phyloP scores from a whole-genome alignment of 345 rosid species.

The Dovyalis caffra region DNA sequence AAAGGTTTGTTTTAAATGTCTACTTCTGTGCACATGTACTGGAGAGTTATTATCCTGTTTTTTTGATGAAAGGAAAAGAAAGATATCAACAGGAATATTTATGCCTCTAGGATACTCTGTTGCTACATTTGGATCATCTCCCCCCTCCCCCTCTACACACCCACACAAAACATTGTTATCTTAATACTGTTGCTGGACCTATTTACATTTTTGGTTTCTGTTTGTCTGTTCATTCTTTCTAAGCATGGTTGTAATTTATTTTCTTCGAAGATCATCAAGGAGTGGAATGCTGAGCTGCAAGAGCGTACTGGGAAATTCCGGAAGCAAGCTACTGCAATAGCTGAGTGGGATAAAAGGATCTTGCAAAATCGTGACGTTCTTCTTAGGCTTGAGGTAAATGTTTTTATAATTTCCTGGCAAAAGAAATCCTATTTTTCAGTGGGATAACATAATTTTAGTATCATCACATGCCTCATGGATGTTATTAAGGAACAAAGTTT shows the following conservation, averaged over 20 bases:
- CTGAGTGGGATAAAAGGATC: slow-evolving; percentile 98
- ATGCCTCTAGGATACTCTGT: no score
- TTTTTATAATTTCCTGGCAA: not conserved
- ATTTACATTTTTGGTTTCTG: not conserved
- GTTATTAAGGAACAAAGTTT: slow-evolving; percentile 3
- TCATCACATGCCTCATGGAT: slow-evolving; percentile 1
- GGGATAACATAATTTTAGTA: not conserved
- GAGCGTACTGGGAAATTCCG: slow-evolving; percentile 86
- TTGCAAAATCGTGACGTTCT: slow-evolving; percentile 96
- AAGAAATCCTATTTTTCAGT: slow-evolving; percentile 1
- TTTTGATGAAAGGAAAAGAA: not conserved
- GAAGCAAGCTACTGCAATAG: slow-evolving; percentile 90
- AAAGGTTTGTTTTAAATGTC: not conserved
- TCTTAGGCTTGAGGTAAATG: slow-evolving; percentile 84
- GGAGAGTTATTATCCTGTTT: not conserved
- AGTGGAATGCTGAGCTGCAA: slow-evolving; percentile 94
- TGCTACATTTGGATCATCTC: no score
- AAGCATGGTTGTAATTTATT: not conserved
- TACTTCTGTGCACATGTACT: not conserved
- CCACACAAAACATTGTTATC: no score
- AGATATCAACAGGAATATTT: not conserved
- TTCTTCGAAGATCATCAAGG: slow-evolving; percentile 73
- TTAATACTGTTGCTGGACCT: no score
- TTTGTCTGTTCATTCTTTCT: slow-evolving; percentile 2
- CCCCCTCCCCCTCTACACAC: no score